These are phyloP conservation scores for Rheum nobile DNA, from an alignment of 148 eudicot species.

Conservation along the genomic window DNA sequence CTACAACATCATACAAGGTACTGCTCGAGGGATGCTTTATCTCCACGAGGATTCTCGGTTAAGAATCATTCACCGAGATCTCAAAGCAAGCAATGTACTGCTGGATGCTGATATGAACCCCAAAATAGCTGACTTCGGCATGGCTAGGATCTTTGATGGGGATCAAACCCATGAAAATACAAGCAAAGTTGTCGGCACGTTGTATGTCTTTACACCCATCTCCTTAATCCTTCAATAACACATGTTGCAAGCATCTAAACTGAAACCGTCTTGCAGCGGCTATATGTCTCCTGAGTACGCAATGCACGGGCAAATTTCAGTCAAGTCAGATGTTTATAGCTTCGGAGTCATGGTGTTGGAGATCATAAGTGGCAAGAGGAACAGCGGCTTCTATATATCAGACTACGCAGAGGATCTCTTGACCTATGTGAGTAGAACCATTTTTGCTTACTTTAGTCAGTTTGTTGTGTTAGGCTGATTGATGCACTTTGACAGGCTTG, in stretches of 20 bases:
- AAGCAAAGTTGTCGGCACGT: constrained; percentile 48
- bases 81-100: constrained; percentile 27
- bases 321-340: constrained; percentile 46
- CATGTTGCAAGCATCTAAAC: constrained; percentile 28
- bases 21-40: constrained; percentile 11
- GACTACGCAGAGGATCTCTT: constrained; percentile 10
- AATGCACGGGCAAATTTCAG: constrained; percentile 31
- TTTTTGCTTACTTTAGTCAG: no score
- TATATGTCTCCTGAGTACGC: constrained; percentile 57
- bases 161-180: constrained; percentile 44
- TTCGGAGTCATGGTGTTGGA: constrained; percentile 44
- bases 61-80: neutral
- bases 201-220: no score
- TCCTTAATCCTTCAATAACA: constrained; percentile 15
- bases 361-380: constrained; percentile 30
- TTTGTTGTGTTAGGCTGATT: no score
- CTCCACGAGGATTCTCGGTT: constrained; percentile 21
- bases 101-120: constrained; percentile 44
- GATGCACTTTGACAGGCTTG: no score
- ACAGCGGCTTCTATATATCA: constrained; percentile 4
- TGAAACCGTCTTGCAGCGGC: constrained; percentile 33
- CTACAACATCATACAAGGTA: neutral
- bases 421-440: constrained; percentile 21
- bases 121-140: constrained; percentile 55
- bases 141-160: constrained; percentile 40